phyloP scores from a whole-genome alignment of 140 eudicot species.

The Flaveria floridana region DNA sequence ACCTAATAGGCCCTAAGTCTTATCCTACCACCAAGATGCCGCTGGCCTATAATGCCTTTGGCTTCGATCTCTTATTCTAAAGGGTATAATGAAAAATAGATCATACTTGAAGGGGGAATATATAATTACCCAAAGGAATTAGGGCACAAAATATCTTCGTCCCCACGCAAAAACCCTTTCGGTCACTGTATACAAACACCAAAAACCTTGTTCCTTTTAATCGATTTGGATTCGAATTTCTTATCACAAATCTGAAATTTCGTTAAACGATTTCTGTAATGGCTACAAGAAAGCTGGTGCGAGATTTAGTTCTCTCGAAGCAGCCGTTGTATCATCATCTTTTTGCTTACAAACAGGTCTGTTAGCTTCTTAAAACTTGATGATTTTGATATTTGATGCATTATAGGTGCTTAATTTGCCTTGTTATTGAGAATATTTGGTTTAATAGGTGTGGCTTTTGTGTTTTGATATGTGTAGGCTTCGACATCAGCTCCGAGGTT shows the following conservation, averaged over 20 bases:
- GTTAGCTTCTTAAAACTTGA: background rate
- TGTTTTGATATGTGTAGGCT: constrained; percentile 30
- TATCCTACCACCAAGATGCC: no score
- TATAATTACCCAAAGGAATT: background rate
- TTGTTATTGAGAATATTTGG: background rate
- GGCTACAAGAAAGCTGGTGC: constrained; percentile 40
- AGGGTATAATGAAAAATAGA: background rate
- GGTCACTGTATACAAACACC: constrained; percentile 13
- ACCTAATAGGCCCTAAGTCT: no score
- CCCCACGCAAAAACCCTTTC: constrained; percentile 39
- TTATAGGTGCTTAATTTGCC: background rate
- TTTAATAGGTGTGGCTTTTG: background rate
- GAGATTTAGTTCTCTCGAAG: constrained; percentile 35
- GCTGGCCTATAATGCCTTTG: no score
- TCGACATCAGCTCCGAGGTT: constrained; percentile 30
- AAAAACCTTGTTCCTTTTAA: background rate
- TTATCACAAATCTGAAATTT: constrained; percentile 19
- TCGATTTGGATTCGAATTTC: constrained; percentile 17
- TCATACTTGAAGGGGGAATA: constrained; percentile 10
- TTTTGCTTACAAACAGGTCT: constrained; percentile 39
- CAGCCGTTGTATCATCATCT: constrained; percentile 32
- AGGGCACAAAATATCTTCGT: constrained; percentile 43
- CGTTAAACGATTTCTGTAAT: constrained; percentile 15
- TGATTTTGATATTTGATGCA: background rate
- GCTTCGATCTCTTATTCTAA: background rate